Evolutionary conservation across 2,329 filamentous ascomycete genomes (phyloP), one percentile per base, ranked within the genome.

Genomic region (Colletotrichum falcatum): DNA sequence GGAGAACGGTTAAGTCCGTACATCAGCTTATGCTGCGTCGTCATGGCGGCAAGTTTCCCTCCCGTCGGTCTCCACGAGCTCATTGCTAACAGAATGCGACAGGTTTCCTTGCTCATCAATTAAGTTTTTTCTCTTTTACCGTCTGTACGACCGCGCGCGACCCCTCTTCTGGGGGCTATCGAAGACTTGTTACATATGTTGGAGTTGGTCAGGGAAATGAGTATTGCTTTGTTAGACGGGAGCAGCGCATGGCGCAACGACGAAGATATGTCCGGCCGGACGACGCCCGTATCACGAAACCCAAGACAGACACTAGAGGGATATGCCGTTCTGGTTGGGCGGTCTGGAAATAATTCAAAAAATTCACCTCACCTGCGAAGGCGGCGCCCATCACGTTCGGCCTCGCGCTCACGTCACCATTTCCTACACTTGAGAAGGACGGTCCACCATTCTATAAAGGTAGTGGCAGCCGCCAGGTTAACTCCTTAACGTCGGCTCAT

Each of bases 1-100:
- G 96, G 96, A 46, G 96, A 99, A 85, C 86, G 96, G 73, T 81
- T 99, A 74, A 98, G 94, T 80, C 96, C 96, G 51, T 98, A 98
- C 81, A 94, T 99, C 77, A 97, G 94, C 83, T 85, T 98, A 79
- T 97, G 94, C 80, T 98, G 95, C 80, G 86, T 98, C 39, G 82
- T 94, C 76, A 98, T 99, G 95, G 96, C 96, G 74, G 96, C 98
- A 81, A 71, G 86, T 80, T 64, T 42, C n/a, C 33, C 61, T 46
- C 60, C 35, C 16, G n/a, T 49, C 30, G 2, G 12, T n/a, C 26
- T 48, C 9, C 30, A 26, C 2, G 8, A 20, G 28, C 35, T 39
- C 26, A 6, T 11, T 28, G 53, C 56, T 70, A 20, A 72, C 62
- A 35, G n/a, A 9, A 6, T 4, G 30, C 11, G 20, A 37, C 37